These are phyloP conservation scores for Fraxinus greggii DNA, from an alignment of 305 asterid species.

Conservation along the genomic window DNA sequence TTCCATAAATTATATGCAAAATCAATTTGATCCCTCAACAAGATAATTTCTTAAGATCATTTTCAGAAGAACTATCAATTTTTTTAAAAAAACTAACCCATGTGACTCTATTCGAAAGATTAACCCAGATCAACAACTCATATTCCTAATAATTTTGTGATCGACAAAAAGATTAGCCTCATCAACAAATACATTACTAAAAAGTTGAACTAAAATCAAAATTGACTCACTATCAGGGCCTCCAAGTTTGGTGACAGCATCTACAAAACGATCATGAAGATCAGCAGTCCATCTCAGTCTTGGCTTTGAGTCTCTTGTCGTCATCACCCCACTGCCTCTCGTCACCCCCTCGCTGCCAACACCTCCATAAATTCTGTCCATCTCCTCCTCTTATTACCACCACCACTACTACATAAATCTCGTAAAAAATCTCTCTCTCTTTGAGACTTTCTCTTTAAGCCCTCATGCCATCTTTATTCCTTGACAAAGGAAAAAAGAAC, in stretches of 20 bases:
- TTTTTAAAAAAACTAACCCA: neutral
- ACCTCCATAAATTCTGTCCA: slow-evolving; percentile 53
- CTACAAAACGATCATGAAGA: slow-evolving; percentile 86
- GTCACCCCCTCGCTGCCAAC: slow-evolving; percentile 42
- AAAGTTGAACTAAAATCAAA: neutral
- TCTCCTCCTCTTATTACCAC: slow-evolving; percentile 32
- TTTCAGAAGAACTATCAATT: too few relatives aligned
- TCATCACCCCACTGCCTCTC: slow-evolving; percentile 52
- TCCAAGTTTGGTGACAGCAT: slow-evolving; percentile 91
- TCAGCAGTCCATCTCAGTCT: slow-evolving; percentile 90
- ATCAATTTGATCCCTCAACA: neutral
- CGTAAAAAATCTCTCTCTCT: slow-evolving; percentile 12
- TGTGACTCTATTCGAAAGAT: neutral
- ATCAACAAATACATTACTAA: neutral
- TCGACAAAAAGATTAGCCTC: neutral
- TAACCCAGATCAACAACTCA: neutral
- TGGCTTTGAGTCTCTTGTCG: slow-evolving; percentile 86
- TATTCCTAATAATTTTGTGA: neutral
- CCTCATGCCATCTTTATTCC: slow-evolving; percentile 33
- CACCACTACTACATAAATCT: slow-evolving; percentile 8
- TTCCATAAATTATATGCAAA: neutral
- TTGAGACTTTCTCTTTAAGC: slow-evolving; percentile 24
- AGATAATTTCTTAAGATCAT: neutral
- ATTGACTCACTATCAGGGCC: slow-evolving; percentile 78
- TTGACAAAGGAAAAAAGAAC: slow-evolving; percentile 20